Evolutionary conservation across 2,329 filamentous ascomycete species (phyloP).

Genomic region (Sporothrix schenckii): DNA sequence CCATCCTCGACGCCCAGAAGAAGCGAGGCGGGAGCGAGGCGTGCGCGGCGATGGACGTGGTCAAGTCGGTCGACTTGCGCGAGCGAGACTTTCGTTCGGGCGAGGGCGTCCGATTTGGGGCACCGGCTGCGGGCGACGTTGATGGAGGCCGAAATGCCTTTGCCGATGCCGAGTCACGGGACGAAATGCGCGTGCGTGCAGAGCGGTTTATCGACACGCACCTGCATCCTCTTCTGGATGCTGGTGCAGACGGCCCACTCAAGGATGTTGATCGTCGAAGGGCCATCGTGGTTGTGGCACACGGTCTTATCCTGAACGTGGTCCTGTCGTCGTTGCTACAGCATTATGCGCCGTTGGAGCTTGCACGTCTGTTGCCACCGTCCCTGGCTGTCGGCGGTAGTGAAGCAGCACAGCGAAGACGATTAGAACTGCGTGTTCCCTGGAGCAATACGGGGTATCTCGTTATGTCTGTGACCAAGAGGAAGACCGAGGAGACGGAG

Average conservation of each 20-base stretch:
- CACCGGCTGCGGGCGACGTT: not conserved
- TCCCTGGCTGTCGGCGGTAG: conserved; percentile 5
- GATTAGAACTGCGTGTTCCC: conserved; percentile 41
- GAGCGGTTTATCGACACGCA: conserved; percentile 67
- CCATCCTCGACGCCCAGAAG: conserved; percentile 61
- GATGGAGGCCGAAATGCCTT: conserved; percentile 26
- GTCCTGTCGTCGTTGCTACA: conserved; percentile 66
- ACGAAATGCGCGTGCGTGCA: conserved; percentile 66
- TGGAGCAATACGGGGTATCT: conserved; percentile 61
- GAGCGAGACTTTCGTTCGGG: conserved; percentile 75
- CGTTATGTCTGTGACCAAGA: conserved; percentile 39
- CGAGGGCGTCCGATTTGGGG: conserved; percentile 65
- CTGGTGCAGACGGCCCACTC: conserved; percentile 30
- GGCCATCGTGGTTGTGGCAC: conserved; percentile 71
- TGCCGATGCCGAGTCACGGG: conserved; percentile 66
- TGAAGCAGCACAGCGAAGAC: not conserved
- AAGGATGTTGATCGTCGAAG: not conserved
- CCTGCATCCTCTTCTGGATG: conserved; percentile 59
- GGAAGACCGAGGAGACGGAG: not conserved
- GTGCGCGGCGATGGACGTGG: conserved; percentile 38
- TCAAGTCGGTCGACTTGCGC: conserved; percentile 56
- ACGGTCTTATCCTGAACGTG: conserved; percentile 76
- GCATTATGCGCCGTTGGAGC: conserved; percentile 49
- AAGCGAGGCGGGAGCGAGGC: conserved; percentile 15
- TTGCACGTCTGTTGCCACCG: conserved; percentile 35